Conservation (phyloP, 768 basidiomycete genomes). For the Plicaturopsis crispa region DNA sequence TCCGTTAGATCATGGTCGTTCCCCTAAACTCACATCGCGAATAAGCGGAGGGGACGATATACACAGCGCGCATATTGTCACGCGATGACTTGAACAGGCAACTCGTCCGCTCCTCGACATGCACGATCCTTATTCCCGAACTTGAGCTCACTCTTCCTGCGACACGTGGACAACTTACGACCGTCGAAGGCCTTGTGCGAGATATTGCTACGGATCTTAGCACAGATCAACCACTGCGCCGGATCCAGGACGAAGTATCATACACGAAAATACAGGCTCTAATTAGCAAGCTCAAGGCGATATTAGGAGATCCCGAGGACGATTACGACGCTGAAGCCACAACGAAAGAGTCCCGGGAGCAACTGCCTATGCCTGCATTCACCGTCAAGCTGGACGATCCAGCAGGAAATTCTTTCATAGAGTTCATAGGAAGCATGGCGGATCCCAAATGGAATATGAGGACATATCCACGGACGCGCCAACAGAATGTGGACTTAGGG, state of each 20-base stretch:
- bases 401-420: conserved; percentile 93
- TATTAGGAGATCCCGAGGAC: conserved; percentile 52
- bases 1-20: background rate
- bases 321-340: conserved; percentile 19
- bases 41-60: conserved; percentile 74
- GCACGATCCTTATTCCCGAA: conserved; percentile 81
- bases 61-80: conserved; percentile 71
- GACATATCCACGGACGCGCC: conserved; percentile 68
- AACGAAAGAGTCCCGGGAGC: conserved; percentile 26
- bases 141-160: conserved; percentile 87
- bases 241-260: conserved; percentile 65
- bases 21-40: background rate
- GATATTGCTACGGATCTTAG: conserved; percentile 77
- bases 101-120: conserved; percentile 80
- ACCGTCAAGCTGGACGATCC: conserved; percentile 89
- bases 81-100: conserved; percentile 85
- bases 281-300: conserved; percentile 53
- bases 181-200: conserved; percentile 85
- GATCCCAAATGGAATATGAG: conserved; percentile 92
- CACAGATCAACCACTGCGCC: conserved; percentile 76
- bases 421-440: conserved; percentile 77
- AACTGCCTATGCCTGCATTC: conserved; percentile 60
- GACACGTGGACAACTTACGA: conserved; percentile 88
- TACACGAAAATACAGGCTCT: conserved; percentile 71
- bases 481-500: conserved; percentile 80